Evolutionary conservation across 148 eudicot genomes (phyloP), one percentile per base, ranked within the genome.

Genomic region (Nepenthes gracilis): DNA sequence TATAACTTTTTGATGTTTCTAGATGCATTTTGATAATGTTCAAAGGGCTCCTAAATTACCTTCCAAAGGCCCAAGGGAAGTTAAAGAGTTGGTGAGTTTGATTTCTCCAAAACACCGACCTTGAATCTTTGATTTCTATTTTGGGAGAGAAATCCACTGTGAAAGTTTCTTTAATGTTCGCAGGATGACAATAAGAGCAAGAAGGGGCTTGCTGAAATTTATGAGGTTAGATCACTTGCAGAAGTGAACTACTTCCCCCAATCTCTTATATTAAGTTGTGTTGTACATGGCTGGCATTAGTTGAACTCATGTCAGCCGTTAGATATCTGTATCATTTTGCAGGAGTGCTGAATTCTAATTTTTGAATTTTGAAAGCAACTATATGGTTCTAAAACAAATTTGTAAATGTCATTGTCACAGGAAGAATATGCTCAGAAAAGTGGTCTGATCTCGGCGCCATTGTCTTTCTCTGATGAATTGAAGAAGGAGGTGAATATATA

Each of bases 181-280:
- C 96, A 88, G 98, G 98, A 93, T 75, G 98, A 93, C 43, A 84
- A 79, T 59, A 86, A 93, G 80, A 88, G 95, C 83, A 84, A 88
- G 73, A 88, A 79, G 75, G 98, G 98, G 14, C 95, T 93, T 72
- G 96, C 87, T 66, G 91, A 88, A 78, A 53, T 85, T 65, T 93
- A 93, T 47, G 99, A 86, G 91, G 99, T 88, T 35, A 58, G 80
- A 50, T 57, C 38, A 57, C 66, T 40, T 55, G 33, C 23, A 49
- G 33, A 51, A 5, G 11, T 49, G 53, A 8, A 40, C 8, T 40
- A 3, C 45, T 3, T 40, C 8, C 45, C 45, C 45, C 8, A 8
- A 3, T 40, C 45, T 40, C 8, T 40, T 23, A 23, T 23, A 23
- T 40, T 40, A 40, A 40, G 45, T 40, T 4, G 8, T 40, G 8